phyloP scores from a whole-genome alignment of 2,329 filamentous ascomycete species.

The Epichloe bromicola region DNA sequence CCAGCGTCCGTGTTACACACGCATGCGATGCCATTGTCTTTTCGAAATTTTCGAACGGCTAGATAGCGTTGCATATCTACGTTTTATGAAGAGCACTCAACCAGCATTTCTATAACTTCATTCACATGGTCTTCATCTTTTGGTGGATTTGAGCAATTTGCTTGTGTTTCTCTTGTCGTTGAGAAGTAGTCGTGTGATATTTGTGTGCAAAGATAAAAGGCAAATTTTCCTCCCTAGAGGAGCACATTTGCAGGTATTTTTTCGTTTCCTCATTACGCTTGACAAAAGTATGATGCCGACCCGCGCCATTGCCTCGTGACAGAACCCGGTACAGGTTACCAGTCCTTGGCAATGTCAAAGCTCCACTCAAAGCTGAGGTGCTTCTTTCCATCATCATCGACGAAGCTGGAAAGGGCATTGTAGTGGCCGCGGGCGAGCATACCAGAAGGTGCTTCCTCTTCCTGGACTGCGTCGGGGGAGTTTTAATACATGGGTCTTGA shows the following conservation, averaged over 20 bases:
- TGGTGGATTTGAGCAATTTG: background rate
- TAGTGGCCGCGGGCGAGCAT: slow-evolving; percentile 88
- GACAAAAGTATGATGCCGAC: slow-evolving; percentile 5
- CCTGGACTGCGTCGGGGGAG: slow-evolving; percentile 49
- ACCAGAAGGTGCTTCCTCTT: slow-evolving; percentile 83
- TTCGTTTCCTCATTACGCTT: slow-evolving; percentile 11
- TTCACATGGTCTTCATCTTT: background rate
- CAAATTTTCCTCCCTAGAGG: background rate
- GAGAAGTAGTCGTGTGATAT: background rate
- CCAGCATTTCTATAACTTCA: background rate
- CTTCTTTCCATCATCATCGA: slow-evolving; percentile 86
- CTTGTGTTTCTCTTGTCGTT: background rate
- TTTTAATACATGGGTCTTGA: background rate
- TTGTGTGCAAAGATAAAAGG: background rate
- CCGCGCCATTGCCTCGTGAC: background rate
- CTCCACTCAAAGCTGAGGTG: slow-evolving; percentile 92
- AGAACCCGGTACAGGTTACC: slow-evolving; percentile 37
- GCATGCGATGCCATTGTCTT: background rate
- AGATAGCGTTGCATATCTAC: background rate
- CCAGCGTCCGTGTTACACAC: background rate
- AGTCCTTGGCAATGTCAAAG: slow-evolving; percentile 95
- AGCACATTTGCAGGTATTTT: slow-evolving; percentile 8
- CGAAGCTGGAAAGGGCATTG: slow-evolving; percentile 76
- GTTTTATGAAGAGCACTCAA: background rate
- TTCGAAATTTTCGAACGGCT: background rate